Evolutionary conservation across 495 filamentous ascomycete species (phyloP).

Genomic region (Mycothermus thermophilus): DNA sequence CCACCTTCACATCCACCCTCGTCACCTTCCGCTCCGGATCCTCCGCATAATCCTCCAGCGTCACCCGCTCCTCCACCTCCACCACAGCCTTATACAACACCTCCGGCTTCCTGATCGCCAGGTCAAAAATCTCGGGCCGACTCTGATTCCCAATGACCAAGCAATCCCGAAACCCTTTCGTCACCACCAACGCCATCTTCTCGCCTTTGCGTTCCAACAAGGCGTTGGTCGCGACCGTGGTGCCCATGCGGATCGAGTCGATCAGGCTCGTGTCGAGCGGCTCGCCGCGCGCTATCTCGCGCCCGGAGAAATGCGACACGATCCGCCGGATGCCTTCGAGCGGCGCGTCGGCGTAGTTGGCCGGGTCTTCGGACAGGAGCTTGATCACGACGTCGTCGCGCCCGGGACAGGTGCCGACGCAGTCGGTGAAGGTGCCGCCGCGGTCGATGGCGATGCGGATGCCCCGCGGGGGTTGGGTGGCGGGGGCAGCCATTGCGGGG

Average conservation of each 20-base stretch:
- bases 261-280: conserved; percentile 75
- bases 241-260: conserved; percentile 77
- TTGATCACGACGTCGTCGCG: conserved; percentile 73
- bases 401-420: conserved; percentile 60
- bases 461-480: conserved; percentile 10
- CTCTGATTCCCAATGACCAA: conserved; percentile 79
- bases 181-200: conserved; percentile 78
- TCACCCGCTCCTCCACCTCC: conserved; percentile 73
- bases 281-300: conserved; percentile 65
- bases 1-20: conserved; percentile 32
- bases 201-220: conserved; percentile 90
- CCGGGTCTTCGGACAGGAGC: conserved; percentile 77
- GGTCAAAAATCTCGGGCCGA: conserved; percentile 69
- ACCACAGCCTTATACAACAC: conserved; percentile 63
- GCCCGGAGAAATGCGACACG: conserved; percentile 62
- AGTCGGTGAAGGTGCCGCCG: conserved; percentile 57
- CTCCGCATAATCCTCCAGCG: conserved; percentile 77
- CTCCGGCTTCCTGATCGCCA: conserved; percentile 66
- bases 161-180: conserved; percentile 86
- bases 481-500: neutral
- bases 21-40: conserved; percentile 50
- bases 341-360: conserved; percentile 79
- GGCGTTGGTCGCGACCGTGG: conserved; percentile 79
- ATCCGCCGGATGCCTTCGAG: conserved; percentile 86
- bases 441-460: conserved; percentile 50